These are phyloP conservation scores for Glomus cerebriforme DNA, from an alignment of 192 early-diverging fungal species.

Conservation along the genomic window DNA sequence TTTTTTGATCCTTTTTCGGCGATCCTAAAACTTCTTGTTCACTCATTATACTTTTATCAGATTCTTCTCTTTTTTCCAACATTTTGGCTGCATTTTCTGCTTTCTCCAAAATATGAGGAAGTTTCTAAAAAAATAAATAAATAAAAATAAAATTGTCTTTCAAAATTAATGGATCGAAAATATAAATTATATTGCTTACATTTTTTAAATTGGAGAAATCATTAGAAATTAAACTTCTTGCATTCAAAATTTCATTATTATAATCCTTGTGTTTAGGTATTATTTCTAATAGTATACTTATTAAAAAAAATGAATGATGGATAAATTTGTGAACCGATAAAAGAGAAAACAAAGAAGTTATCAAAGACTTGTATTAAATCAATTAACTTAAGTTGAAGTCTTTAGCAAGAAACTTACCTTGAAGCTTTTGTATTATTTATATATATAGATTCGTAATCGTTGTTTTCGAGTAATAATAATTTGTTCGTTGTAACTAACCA, in stretches of 20 bases:
- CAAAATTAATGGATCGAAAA: neutral
- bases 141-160: neutral
- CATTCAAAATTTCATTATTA: neutral
- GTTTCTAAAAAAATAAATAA: neutral
- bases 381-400: too few species aligned
- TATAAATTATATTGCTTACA: neutral
- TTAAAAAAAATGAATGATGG: too few species aligned
- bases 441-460: neutral
- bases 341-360: too few species aligned
- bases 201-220: neutral
- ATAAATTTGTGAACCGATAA: too few species aligned
- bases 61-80: neutral
- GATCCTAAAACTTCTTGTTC: too few species aligned
- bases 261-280: slow-evolving; percentile 1
- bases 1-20: neutral
- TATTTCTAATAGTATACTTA: slow-evolving; percentile 20
- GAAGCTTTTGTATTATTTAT: slow-evolving; percentile 6
- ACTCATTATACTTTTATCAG: neutral
- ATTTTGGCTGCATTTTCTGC: neutral
- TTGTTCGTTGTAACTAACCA: neutral
- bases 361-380: neutral
- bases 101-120: neutral
- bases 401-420: slow-evolving; percentile 3
- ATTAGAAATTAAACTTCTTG: neutral
- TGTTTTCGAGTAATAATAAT: neutral